Base-by-base conservation (phyloP, 805 yeast genomes). In the Komagataella pseudopastoris region DNA sequence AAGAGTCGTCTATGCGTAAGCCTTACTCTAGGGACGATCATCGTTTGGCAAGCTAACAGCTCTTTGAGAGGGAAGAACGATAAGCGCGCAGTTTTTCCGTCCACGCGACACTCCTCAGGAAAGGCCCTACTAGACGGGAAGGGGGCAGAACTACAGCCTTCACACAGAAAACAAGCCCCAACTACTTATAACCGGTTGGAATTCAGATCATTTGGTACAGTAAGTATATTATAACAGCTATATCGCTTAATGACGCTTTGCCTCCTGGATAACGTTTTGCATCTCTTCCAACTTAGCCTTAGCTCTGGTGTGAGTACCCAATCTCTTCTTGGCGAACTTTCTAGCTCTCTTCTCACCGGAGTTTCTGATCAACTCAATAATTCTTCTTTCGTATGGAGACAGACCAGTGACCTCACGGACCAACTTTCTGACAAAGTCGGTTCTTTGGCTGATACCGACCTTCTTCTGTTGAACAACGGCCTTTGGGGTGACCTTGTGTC, bases 261-360 rank as follows among this genome's bases (percentile, higher is more conserved):
- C 81, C 77, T 90, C 96, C 73, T 96, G 86, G 76, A 91, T 91
- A 81, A 91, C 81, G 73, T 78, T 75, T 85, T 80, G 88, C 90
- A 95, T 86, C 78, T 90, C 96, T 80, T 93, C 99, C 73, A 93
- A 95, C 90, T 93, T 93, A 75, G 88, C 93, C 87, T 88, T 88
- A 69, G 98, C 97, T 83, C 99, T 95, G 81, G 83, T 84, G 85
- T 91, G 95, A 68, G 99, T 88, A 80, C 99, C 99, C 72, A 93
- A 88, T 88, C 93, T 91, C 96, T 88, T 93, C 93, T 93, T 93
- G 64, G 98, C 97, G 72, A 93, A 89, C 89, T 93, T 93, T 88
- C 93, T 88, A 65, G 99, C 99, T 83, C 98, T 93, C 95, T 93
- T 93, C 81, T 93, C 99, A 84, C 96, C 96, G 74, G 96, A 90